Conservation (phyloP, 441 rosid species). For the Biscutella auriculata region DNA sequence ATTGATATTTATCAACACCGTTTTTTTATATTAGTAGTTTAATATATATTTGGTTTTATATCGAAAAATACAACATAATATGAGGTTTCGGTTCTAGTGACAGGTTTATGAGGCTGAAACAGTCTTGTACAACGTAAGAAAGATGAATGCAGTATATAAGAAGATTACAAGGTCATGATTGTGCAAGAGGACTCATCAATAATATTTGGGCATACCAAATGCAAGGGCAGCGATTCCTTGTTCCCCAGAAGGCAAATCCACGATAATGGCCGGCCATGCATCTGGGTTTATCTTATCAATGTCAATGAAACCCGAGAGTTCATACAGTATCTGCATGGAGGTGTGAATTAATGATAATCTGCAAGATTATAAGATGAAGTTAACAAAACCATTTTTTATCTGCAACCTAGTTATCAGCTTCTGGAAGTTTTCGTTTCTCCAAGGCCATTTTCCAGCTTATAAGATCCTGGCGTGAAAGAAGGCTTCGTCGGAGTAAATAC, state of each 20-base stretch:
- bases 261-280: slow-evolving; percentile 90
- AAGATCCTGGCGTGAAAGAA: slow-evolving; percentile 93
- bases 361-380: neutral
- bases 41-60: too few relatives aligned
- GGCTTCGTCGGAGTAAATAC: slow-evolving; percentile 30
- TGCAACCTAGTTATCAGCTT: slow-evolving; percentile 72
- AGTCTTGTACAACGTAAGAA: slow-evolving; percentile 72
- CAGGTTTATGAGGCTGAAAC: slow-evolving; percentile 93
- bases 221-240: slow-evolving; percentile 91
- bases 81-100: slow-evolving; percentile 87
- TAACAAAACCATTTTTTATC: neutral
- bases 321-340: slow-evolving; percentile 41
- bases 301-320: slow-evolving; percentile 81
- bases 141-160: neutral
- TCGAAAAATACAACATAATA: too few relatives aligned
- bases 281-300: slow-evolving; percentile 68
- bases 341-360: slow-evolving; percentile 6
- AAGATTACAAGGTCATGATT: slow-evolving; percentile 2
- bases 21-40: too few relatives aligned
- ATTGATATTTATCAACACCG: too few relatives aligned
- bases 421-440: slow-evolving; percentile 79
- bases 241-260: slow-evolving; percentile 76
- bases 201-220: slow-evolving; percentile 49
- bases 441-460: slow-evolving; percentile 97
- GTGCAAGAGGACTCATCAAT: slow-evolving; percentile 16